Evolutionary conservation across 2,329 filamentous ascomycete species (phyloP), one percentile per base, ranked within the genome.

Genomic region (Penicillium aurantiogriseum): DNA sequence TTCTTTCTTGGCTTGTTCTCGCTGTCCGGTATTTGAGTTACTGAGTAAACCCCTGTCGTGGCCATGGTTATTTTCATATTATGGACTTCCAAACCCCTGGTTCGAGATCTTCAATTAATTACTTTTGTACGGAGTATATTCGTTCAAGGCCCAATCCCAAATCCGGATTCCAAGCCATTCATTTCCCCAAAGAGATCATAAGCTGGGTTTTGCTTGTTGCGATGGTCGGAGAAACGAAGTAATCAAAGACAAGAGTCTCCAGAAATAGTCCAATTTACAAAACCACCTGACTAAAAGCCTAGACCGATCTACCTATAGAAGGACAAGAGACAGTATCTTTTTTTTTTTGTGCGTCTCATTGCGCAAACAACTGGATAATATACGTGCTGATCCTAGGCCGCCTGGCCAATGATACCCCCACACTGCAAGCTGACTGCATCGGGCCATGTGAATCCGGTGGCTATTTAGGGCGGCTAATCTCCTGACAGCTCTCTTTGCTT

Each of bases 71-170:
- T 17, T 23, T 55, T 10, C 15, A 17, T 13, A 40, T 42, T 42
- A 13, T 17, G 17, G 11, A 47, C 21, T 33, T 40, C 36, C 44
- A 29, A 29, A n/a, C 21, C 21, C 43, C 49, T 53, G 36, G 31
- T 23, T 46, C 42, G 9, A 33, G 15, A 7, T 10, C 13, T 49
- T 33, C 21, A 17, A 53, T 29, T 25, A 89, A 66, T 86, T 82
- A 50, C 83, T 76, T 3, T 68, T 71, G 49, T 48, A 10, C 35
- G 25, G 8, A n/a, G 15, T 7, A 13, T 13, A 15, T 11, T 46
- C 25, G 13, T 25, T 11, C 11, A 36, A 19, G 7, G 5, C 15
- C 17, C 9, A 29, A 33, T 21, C 11, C 6, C 10, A 23, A 42
- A 27, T 27, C 29, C 21, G 13, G 47, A 42, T 11, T 15, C 9